Evolutionary conservation across 2,329 filamentous ascomycete genomes (phyloP).

Genomic region (Ceratocystis smalleyi): DNA sequence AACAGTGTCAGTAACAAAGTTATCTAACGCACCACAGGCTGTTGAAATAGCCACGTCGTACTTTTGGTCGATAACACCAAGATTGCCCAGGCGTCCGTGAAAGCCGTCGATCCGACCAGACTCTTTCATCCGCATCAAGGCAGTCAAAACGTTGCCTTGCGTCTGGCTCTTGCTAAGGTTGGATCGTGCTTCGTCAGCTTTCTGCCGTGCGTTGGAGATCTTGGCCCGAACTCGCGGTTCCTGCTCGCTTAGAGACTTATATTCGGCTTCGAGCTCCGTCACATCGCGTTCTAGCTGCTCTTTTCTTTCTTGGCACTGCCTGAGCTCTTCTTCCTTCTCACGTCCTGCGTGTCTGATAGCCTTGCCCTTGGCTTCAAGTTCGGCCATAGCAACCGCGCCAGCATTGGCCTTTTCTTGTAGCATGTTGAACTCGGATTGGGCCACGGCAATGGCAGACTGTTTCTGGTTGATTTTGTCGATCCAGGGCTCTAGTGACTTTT

Average conservation of each 20-base stretch:
- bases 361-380: constrained; percentile 64
- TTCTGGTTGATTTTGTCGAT: constrained; percentile 94
- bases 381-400: constrained; percentile 67
- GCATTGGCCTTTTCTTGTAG: constrained; percentile 79
- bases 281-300: constrained; percentile 58
- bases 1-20: constrained; percentile 92
- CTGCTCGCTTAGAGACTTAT: constrained; percentile 55
- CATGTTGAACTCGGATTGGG: constrained; percentile 86
- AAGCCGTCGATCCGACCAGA: constrained; percentile 95
- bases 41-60: constrained; percentile 98
- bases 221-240: constrained; percentile 72
- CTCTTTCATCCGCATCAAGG: constrained; percentile 85
- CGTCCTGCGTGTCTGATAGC: constrained; percentile 55
- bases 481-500: constrained; percentile 92
- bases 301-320: constrained; percentile 60
- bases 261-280: constrained; percentile 52
- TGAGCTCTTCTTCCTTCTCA: constrained; percentile 57
- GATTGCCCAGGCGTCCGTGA: constrained; percentile 83
- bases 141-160: constrained; percentile 79
- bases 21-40: constrained; percentile 78
- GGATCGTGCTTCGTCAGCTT: constrained; percentile 86
- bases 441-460: constrained; percentile 82
- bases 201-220: constrained; percentile 79
- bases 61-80: constrained; percentile 82
- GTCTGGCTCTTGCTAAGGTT: constrained; percentile 82